A percentile compares a stretch with the other conserved stretches of the same genome.
Conservation (phyloP, 2,329 filamentous ascomycete species). For the Aureobasidium lini region DNA sequence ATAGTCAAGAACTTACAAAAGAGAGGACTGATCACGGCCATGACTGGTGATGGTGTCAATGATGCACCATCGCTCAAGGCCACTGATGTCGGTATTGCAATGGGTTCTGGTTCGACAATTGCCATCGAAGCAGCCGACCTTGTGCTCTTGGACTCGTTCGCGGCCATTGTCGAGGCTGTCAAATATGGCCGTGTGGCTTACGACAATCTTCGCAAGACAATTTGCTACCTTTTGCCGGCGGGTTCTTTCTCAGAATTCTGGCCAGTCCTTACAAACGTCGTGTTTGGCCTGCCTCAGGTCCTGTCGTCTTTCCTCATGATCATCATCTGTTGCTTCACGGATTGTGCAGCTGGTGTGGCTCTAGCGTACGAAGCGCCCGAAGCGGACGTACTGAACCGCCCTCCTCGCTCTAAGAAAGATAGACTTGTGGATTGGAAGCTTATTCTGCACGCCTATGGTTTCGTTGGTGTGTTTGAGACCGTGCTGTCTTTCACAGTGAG, state of each 20-base stretch:
- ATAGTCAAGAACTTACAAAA: conserved; percentile 70
- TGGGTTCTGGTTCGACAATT: conserved; percentile 52
- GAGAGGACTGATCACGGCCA: conserved; percentile 49
- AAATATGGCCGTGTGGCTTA: conserved; percentile 69
- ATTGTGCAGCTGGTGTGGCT: conserved; percentile 64
- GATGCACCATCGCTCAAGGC: conserved; percentile 49
- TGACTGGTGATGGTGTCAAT: conserved; percentile 44
- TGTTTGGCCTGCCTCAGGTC: conserved; percentile 66
- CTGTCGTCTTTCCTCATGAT: conserved; percentile 65
- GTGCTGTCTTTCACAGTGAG: conserved; percentile 37
- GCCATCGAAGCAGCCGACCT: conserved; percentile 57
- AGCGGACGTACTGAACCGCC: conserved; percentile 63
- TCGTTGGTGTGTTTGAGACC: conserved; percentile 52
- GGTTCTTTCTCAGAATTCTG: conserved; percentile 69
- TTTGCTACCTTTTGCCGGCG: conserved; percentile 64
- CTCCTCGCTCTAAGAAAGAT: conserved; percentile 61
- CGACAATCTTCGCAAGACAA: conserved; percentile 70
- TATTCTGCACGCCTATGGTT: conserved; percentile 63
- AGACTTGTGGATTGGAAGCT: conserved; percentile 67
- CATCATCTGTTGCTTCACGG: conserved; percentile 60
- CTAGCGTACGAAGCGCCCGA: conserved; percentile 72
- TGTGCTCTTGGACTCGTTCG: conserved; percentile 61
- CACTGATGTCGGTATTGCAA: conserved; percentile 53
- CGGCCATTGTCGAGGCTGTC: conserved; percentile 64
- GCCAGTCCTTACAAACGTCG: conserved; percentile 66